Percentiles rank a stretch among this genome's conserved stretches.
Evolutionary conservation across 495 filamentous ascomycete genomes (phyloP).

Genomic region (Pyrenopolyporus hunteri): DNA sequence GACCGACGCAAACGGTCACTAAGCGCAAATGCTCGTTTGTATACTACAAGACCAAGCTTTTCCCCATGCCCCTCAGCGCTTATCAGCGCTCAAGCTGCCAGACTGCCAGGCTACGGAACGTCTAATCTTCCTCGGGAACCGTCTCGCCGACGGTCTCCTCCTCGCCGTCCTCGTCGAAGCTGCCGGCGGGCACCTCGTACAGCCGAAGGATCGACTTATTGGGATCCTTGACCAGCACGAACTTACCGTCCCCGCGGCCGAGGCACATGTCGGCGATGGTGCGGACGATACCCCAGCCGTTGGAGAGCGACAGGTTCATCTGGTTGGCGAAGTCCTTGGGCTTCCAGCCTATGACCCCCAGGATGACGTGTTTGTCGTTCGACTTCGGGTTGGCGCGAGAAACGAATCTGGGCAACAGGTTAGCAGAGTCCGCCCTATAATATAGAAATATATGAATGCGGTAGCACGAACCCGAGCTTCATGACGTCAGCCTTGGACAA

Average conservation of each 20-base stretch:
- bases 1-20: background rate
- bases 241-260: constrained; percentile 74
- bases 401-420: constrained; percentile 70
- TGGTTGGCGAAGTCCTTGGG: constrained; percentile 94
- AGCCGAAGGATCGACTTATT: constrained; percentile 92
- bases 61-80: no score
- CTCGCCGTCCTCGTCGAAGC: constrained; percentile 73
- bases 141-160: constrained; percentile 44
- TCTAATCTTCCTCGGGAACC: constrained; percentile 44
- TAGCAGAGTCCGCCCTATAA: constrained; percentile 23
- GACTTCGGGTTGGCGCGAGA: constrained; percentile 90
- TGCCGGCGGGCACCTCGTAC: constrained; percentile 86
- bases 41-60: background rate
- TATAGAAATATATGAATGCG: background rate
- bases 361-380: constrained; percentile 87
- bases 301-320: constrained; percentile 95
- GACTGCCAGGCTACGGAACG: no score
- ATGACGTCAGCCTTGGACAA: constrained; percentile 94
- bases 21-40: background rate
- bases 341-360: constrained; percentile 97
- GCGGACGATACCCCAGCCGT: constrained; percentile 98
- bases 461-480: constrained; percentile 81
- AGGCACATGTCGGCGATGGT: constrained; percentile 93
- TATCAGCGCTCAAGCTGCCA: background rate
- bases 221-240: constrained; percentile 81